Conservation (phyloP, 1,139 yeast species). For the Barnettozyma hawaiiensis region DNA sequence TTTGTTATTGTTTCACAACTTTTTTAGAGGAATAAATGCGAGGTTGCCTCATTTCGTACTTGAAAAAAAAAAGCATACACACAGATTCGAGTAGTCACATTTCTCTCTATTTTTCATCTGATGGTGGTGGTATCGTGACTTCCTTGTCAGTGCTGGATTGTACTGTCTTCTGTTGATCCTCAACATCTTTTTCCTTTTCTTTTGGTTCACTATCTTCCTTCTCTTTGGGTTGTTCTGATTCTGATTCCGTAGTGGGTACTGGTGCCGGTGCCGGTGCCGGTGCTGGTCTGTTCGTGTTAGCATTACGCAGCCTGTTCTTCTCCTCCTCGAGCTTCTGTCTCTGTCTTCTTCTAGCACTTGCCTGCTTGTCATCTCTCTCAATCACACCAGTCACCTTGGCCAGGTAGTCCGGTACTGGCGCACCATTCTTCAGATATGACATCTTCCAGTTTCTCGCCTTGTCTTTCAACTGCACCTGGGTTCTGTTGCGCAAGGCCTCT, state of each 20-base stretch:
- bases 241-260: background rate
- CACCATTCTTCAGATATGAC: conserved; percentile 66
- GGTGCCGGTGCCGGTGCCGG: background rate
- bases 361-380: conserved; percentile 32
- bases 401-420: conserved; percentile 73
- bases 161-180: too few relatives aligned
- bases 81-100: too few relatives aligned
- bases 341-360: conserved; percentile 17
- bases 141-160: too few relatives aligned
- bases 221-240: background rate
- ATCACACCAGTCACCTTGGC: conserved; percentile 82
- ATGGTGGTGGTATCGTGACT: too few relatives aligned
- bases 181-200: background rate
- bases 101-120: too few relatives aligned
- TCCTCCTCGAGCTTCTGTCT: conserved; percentile 11
- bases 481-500: conserved; percentile 79
- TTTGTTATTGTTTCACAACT: background rate
- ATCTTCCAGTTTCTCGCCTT: conserved; percentile 94
- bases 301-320: conserved; percentile 2
- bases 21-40: too few relatives aligned
- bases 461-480: conserved; percentile 88
- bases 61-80: background rate
- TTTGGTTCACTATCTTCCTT: background rate
- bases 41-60: conserved; percentile 6
- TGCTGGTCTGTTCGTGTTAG: background rate